phyloP scores from a whole-genome alignment of 192 early-diverging fungal genomes.

The Glomus cerebriforme region DNA sequence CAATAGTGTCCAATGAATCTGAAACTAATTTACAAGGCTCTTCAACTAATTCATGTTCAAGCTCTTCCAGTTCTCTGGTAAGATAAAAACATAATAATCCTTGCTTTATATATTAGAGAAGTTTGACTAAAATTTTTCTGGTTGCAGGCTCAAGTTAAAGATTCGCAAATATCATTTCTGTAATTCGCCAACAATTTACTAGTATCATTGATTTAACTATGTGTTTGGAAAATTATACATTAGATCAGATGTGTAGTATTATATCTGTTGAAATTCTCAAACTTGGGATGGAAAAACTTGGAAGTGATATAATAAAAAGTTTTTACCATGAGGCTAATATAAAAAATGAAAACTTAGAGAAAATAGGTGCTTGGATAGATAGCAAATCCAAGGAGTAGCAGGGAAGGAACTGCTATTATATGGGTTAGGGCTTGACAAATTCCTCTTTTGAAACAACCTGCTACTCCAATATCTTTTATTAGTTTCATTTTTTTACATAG shows the following conservation, averaged over 20 bases:
- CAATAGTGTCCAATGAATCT: too few relatives aligned
- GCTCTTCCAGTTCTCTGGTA: too few relatives aligned
- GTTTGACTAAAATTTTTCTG: constrained; percentile 3
- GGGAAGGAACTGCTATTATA: too few relatives aligned
- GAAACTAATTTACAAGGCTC: too few relatives aligned
- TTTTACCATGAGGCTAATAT: constrained; percentile 15
- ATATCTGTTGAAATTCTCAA: constrained; percentile 14
- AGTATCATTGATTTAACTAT: not conserved
- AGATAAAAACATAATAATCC: too few relatives aligned
- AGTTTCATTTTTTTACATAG: too few relatives aligned
- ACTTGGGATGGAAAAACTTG: constrained; percentile 22
- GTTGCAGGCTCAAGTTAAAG: not conserved
- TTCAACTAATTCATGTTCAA: too few relatives aligned
- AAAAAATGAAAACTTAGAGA: too few relatives aligned
- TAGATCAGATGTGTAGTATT: constrained; percentile 21
- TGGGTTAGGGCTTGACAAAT: too few relatives aligned
- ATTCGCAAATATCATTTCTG: constrained; percentile 5
- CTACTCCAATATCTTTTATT: too few relatives aligned
- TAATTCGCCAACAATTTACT: constrained; percentile 4
- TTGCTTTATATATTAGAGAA: not conserved
- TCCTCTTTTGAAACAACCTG: too few relatives aligned
- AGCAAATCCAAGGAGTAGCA: constrained; percentile 9
- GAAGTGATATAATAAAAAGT: constrained; percentile 27
- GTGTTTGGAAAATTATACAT: not conserved
- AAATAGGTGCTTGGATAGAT: constrained; percentile 27